Conservation (phyloP, 2,329 filamentous ascomycete species). For the Fusarium marasasianum region DNA sequence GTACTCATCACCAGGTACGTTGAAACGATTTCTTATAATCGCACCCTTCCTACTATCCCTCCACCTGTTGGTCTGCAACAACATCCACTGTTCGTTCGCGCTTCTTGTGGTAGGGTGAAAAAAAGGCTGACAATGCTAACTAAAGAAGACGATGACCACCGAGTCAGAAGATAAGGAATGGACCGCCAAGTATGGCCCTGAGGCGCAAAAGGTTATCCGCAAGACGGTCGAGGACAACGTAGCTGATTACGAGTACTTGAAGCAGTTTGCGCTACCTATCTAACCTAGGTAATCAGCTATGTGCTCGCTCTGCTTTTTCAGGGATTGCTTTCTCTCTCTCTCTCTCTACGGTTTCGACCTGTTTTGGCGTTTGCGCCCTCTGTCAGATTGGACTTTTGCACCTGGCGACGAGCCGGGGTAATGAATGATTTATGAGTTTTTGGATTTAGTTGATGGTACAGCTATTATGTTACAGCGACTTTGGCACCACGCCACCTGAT, state of each 20-base stretch:
- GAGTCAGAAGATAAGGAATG: slow-evolving; percentile 77
- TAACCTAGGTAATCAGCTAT: slow-evolving; percentile 7
- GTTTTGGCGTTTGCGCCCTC: background rate
- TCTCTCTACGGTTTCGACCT: slow-evolving; percentile 3
- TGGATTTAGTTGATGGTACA: slow-evolving; percentile 43
- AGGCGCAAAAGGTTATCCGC: slow-evolving; percentile 75
- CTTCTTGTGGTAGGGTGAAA: slow-evolving; percentile 36
- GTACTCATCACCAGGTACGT: slow-evolving; percentile 70
- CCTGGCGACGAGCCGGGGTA: slow-evolving; percentile 5
- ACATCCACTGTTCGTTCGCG: slow-evolving; percentile 31
- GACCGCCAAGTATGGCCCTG: slow-evolving; percentile 76
- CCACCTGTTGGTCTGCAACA: slow-evolving; percentile 37
- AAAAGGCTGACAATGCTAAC: slow-evolving; percentile 38
- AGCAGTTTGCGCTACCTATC: slow-evolving; percentile 64
- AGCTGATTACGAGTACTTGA: slow-evolving; percentile 82
- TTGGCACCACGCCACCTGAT: slow-evolving; percentile 36
- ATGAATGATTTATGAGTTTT: slow-evolving; percentile 32
- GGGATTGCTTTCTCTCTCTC: background rate
- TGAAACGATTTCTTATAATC: slow-evolving; percentile 23
- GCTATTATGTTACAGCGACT: slow-evolving; percentile 44
- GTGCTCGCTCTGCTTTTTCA: slow-evolving; percentile 3
- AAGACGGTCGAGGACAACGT: slow-evolving; percentile 77
- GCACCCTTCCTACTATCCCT: slow-evolving; percentile 4
- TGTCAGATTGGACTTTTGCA: slow-evolving; percentile 26
- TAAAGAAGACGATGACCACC: slow-evolving; percentile 68